phyloP scores from a whole-genome alignment of 2,329 filamentous ascomycete species.

The Alternaria hordeiaustralica region DNA sequence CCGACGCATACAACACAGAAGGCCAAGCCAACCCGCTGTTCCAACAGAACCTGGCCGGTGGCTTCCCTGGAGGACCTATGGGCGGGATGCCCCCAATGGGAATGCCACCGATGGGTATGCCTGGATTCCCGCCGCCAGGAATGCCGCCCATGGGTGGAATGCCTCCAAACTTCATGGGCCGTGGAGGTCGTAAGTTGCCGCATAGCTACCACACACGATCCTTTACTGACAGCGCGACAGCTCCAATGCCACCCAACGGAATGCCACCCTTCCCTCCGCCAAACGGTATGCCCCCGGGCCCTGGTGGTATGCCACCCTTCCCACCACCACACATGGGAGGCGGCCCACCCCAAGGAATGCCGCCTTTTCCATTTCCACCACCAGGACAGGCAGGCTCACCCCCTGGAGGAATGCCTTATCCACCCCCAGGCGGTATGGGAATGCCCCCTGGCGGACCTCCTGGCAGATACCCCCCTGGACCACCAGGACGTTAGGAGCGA shows the following conservation, averaged over 20 bases:
- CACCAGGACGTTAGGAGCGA: slow-evolving; percentile 33
- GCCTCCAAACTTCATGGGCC: slow-evolving; percentile 51
- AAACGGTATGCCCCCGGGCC: slow-evolving; percentile 43
- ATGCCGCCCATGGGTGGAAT: slow-evolving; percentile 41
- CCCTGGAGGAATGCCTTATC: slow-evolving; percentile 39
- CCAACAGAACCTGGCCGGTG: slow-evolving; percentile 55
- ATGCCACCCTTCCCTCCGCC: slow-evolving; percentile 43
- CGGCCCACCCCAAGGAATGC: slow-evolving; percentile 33
- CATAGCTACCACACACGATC: background rate
- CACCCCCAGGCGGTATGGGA: slow-evolving; percentile 9
- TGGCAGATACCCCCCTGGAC: slow-evolving; percentile 33
- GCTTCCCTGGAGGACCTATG: slow-evolving; percentile 46
- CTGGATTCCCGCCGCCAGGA: slow-evolving; percentile 31
- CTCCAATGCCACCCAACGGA: slow-evolving; percentile 37
- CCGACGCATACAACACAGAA: slow-evolving; percentile 91
- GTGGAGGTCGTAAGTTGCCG: slow-evolving; percentile 46
- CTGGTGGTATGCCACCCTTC: slow-evolving; percentile 46
- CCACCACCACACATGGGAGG: slow-evolving; percentile 45
- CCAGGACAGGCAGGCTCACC: slow-evolving; percentile 38
- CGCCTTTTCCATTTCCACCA: slow-evolving; percentile 40
- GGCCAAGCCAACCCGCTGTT: slow-evolving; percentile 92
- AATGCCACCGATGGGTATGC: slow-evolving; percentile 32
- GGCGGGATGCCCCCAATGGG: slow-evolving; percentile 25
- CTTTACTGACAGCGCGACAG: slow-evolving; percentile 11
- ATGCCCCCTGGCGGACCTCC: slow-evolving; percentile 36